Percentiles rank a stretch among this genome's conserved stretches.
phyloP scores from a whole-genome alignment of 768 basidiomycete species.

The Lactarius tabidus region DNA sequence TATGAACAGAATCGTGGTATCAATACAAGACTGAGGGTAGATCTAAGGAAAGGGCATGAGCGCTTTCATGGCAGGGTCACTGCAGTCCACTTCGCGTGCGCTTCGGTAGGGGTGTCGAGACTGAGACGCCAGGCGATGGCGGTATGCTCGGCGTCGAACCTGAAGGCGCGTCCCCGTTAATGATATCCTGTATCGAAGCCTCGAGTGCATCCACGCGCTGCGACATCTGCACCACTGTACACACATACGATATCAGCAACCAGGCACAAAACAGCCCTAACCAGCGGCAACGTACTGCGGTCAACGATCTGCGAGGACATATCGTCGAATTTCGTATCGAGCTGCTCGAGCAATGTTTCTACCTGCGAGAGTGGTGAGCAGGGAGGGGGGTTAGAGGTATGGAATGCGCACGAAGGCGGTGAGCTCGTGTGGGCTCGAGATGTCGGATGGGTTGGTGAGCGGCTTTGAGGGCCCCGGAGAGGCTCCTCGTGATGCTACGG shows the following conservation, averaged over 20 bases:
- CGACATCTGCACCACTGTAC: conserved; percentile 88
- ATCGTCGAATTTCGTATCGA: conserved; percentile 89
- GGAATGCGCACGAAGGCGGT: conserved; percentile 78
- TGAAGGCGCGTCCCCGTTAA: conserved; percentile 58
- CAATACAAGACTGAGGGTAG: neutral
- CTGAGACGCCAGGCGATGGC: conserved; percentile 46
- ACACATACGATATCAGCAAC: neutral
- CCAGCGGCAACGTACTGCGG: conserved; percentile 52
- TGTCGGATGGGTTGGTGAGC: conserved; percentile 46
- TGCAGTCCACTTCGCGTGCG: conserved; percentile 12
- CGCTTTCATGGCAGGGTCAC: neutral
- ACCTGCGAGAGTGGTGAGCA: conserved; percentile 48
- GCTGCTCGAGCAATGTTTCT: conserved; percentile 79
- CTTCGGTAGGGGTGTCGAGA: conserved; percentile 3
- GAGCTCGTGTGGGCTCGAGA: conserved; percentile 89
- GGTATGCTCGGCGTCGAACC: conserved; percentile 44
- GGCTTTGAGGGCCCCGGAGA: conserved; percentile 16
- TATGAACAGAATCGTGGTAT: neutral
- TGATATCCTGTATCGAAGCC: conserved; percentile 87
- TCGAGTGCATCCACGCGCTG: conserved; percentile 86
- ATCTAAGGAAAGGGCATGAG: neutral
- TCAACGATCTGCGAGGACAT: conserved; percentile 90
- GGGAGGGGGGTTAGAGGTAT: neutral
- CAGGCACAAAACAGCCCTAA: conserved; percentile 17
- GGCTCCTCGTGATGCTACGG: conserved; percentile 10